A percentile compares a stretch with the other conserved stretches of the same genome.
phyloP scores from a whole-genome alignment of 2,329 filamentous ascomycete genomes.

The Cytospora leucostoma region DNA sequence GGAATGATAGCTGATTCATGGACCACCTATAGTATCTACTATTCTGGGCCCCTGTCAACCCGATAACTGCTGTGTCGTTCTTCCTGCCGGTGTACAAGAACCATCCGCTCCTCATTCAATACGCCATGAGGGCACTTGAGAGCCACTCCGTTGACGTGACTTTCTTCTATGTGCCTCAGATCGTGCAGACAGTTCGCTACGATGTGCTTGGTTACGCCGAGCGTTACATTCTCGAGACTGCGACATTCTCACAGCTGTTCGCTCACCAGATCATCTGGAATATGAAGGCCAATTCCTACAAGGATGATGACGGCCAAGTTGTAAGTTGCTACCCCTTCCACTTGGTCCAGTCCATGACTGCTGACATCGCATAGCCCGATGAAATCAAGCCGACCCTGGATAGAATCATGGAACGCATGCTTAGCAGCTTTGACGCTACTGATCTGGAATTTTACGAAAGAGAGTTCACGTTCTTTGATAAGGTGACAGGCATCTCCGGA shows the following conservation, averaged over 20 bases:
- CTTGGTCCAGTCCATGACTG: not conserved
- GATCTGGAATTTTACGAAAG: constrained; percentile 89
- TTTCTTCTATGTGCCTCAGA: constrained; percentile 98
- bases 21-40: constrained; percentile 69
- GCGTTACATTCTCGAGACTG: constrained; percentile 94
- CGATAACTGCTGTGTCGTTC: constrained; percentile 88
- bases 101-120: constrained; percentile 91
- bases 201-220: constrained; percentile 93
- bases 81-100: constrained; percentile 90
- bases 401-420: constrained; percentile 81
- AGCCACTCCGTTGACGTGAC: constrained; percentile 95
- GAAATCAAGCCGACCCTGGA: constrained; percentile 92
- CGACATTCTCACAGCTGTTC: constrained; percentile 96
- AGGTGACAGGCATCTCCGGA: constrained; percentile 92
- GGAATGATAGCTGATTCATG: constrained; percentile 32
- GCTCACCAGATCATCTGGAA: constrained; percentile 99
- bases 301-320: constrained; percentile 88
- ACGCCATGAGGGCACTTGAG: constrained; percentile 92
- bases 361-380: constrained; percentile 64
- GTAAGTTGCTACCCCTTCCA: constrained; percentile 42
- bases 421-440: constrained; percentile 74
- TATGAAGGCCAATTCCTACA: constrained; percentile 99
- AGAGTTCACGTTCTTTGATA: constrained; percentile 97
- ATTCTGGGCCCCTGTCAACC: constrained; percentile 91
- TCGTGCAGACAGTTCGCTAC: constrained; percentile 92